A percentile compares a stretch with the other conserved stretches of the same genome.
Conservation (phyloP, 1,284 basidiomycete genomes). For the Apiotrichum sp. region DNA sequence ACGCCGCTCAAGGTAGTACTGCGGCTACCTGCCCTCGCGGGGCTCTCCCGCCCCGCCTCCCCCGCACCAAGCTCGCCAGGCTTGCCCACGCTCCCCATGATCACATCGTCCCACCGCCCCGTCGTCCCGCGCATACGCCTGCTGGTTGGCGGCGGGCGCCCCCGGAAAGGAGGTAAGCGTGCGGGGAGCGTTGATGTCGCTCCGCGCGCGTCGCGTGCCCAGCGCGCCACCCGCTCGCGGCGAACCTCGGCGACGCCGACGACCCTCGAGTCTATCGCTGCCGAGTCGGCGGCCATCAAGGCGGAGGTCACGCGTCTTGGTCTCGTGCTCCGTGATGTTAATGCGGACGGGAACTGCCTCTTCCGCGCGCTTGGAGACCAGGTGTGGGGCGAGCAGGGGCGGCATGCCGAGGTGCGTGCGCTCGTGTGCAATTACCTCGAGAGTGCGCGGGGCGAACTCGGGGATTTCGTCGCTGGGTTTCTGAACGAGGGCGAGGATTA, state of each 20-base stretch:
- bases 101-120: not conserved
- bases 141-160: slow-evolving; percentile 4
- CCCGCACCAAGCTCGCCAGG: not conserved
- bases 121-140: not conserved
- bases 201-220: slow-evolving; percentile 1
- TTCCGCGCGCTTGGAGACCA: slow-evolving; percentile 40
- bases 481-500: slow-evolving; percentile 35
- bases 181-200: not conserved
- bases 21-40: not conserved
- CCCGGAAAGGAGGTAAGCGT: not conserved
- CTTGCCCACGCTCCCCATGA: not conserved
- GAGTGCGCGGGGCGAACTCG: slow-evolving; percentile 27
- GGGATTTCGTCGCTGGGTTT: slow-evolving; percentile 32
- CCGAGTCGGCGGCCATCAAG: slow-evolving; percentile 23
- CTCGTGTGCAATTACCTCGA: slow-evolving; percentile 40
- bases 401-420: slow-evolving; percentile 35
- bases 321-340: slow-evolving; percentile 33
- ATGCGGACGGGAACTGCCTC: slow-evolving; percentile 43
- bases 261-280: slow-evolving; percentile 21
- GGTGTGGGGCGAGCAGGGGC: slow-evolving; percentile 35
- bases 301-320: slow-evolving; percentile 27
- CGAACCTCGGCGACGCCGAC: slow-evolving; percentile 17
- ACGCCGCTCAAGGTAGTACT: not conserved
- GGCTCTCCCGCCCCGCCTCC: not conserved
- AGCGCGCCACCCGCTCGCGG: slow-evolving; percentile 14